A percentile compares a stretch with the other conserved stretches of the same genome.
phyloP scores from a whole-genome alignment of 495 filamentous ascomycete species.

The Poronia punctata region DNA sequence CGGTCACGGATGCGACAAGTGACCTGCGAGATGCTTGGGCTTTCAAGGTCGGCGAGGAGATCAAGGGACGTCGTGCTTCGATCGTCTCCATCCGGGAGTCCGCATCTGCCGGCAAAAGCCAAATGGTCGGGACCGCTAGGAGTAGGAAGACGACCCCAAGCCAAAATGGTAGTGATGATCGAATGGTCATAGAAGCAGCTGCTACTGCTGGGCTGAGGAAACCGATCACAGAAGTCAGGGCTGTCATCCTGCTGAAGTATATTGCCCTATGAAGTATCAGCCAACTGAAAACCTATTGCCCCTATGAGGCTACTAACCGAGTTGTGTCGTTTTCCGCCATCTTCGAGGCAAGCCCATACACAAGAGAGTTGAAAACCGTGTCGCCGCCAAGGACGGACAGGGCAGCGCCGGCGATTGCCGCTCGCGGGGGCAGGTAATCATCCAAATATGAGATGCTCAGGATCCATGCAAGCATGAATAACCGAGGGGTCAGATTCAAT shows the following conservation, averaged over 20 bases:
- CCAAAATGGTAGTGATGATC: constrained; percentile 34
- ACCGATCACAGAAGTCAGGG: constrained; percentile 32
- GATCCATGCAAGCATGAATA: constrained; percentile 34
- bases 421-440: constrained; percentile 25
- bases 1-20: constrained; percentile 9
- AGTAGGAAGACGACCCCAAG: constrained; percentile 31
- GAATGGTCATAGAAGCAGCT: constrained; percentile 32
- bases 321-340: constrained; percentile 32
- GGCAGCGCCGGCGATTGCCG: constrained; percentile 28
- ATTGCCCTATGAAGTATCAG: constrained; percentile 26
- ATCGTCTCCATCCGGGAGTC: constrained; percentile 3
- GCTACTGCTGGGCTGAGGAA: constrained; percentile 37
- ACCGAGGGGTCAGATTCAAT: constrained; percentile 34
- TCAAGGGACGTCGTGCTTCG: constrained; percentile 23
- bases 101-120: constrained; percentile 15
- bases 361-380: constrained; percentile 41
- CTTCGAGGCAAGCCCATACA: constrained; percentile 35
- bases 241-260: constrained; percentile 39
- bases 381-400: constrained; percentile 38
- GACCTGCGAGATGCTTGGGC: constrained; percentile 12
- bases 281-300: background rate
- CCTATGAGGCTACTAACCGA: constrained; percentile 23
- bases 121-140: constrained; percentile 27
- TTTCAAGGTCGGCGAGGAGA: constrained; percentile 23
- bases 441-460: constrained; percentile 35